A percentile compares a stretch with the other conserved stretches of the same genome.
Conservation (phyloP, 1,139 yeast genomes). For the Blastobotrys niveus region DNA sequence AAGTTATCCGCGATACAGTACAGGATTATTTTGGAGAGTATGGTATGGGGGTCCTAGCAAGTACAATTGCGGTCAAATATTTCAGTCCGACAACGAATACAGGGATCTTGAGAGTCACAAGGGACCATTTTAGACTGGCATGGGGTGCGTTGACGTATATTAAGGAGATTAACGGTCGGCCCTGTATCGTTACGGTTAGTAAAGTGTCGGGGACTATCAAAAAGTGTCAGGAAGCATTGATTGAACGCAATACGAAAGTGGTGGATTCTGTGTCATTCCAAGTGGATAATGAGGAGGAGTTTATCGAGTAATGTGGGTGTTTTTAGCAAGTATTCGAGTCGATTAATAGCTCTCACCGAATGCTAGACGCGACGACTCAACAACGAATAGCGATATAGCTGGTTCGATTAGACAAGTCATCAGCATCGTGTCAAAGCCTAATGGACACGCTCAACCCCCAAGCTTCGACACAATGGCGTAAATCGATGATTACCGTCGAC, state of each 20-base stretch:
- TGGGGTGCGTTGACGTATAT: conserved; percentile 68
- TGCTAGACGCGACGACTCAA: too few species aligned
- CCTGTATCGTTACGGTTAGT: conserved; percentile 54
- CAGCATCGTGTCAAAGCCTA: too few species aligned
- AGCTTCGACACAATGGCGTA: too few species aligned
- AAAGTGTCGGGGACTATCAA: conserved; percentile 86
- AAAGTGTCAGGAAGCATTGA: conserved; percentile 64
- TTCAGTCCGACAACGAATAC: conserved; percentile 77
- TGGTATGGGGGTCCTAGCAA: conserved; percentile 64
- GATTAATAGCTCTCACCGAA: too few species aligned
- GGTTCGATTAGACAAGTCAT: too few species aligned
- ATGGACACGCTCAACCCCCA: too few species aligned
- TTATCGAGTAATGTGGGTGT: too few species aligned
- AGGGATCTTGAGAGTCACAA: conserved; percentile 73
- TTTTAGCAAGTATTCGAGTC: too few species aligned
- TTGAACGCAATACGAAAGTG: conserved; percentile 34
- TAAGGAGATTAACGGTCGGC: conserved; percentile 46
- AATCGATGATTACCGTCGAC: too few species aligned
- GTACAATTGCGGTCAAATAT: conserved; percentile 59
- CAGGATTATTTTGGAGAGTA: conserved; percentile 67
- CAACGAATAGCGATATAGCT: too few species aligned
- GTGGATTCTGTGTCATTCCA: too few species aligned
- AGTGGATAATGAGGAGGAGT: too few species aligned
- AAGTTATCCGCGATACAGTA: conserved; percentile 49
- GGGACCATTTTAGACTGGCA: conserved; percentile 58